These are phyloP conservation scores for Phytophthora rubi DNA, from an alignment of 352 stramenopile species.

Conservation along the genomic window DNA sequence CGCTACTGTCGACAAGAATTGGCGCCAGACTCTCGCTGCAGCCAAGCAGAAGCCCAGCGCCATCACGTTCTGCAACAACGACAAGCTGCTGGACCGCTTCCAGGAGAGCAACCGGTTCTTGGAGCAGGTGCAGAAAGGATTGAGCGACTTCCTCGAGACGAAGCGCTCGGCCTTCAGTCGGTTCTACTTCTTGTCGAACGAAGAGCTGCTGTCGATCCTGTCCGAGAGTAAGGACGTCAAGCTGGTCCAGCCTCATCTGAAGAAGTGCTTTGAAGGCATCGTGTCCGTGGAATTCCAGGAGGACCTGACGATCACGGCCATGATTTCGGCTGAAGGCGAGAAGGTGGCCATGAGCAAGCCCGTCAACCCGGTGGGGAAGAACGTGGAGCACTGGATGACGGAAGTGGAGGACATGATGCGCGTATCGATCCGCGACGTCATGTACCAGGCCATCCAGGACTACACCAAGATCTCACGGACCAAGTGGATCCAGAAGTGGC, in stretches of 20 bases:
- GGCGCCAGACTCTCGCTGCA: conserved; percentile 87
- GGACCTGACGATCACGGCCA: conserved; percentile 91
- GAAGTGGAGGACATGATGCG: conserved; percentile 95
- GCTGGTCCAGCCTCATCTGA: conserved; percentile 94
- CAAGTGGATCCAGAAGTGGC: conserved; percentile 96
- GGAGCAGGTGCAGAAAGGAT: conserved; percentile 95
- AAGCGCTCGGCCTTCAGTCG: conserved; percentile 93
- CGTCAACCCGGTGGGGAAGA: conserved; percentile 94
- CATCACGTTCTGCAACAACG: conserved; percentile 94
- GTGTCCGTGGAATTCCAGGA: conserved; percentile 93
- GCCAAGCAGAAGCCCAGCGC: conserved; percentile 87
- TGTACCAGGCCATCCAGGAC: conserved; percentile 92
- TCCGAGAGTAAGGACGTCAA: conserved; percentile 96
- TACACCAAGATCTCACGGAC: conserved; percentile 91
- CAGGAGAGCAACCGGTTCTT: conserved; percentile 94
- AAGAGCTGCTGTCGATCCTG: conserved; percentile 95
- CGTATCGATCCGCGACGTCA: conserved; percentile 89
- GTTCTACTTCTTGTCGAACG: conserved; percentile 97
- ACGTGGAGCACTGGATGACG: conserved; percentile 97
- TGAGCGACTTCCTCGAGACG: conserved; percentile 96
- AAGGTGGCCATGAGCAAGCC: conserved; percentile 83
- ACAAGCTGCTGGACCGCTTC: conserved; percentile 92
- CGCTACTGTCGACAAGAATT: conserved; percentile 95
- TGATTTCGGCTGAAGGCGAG: conserved; percentile 92
- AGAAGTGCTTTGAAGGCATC: conserved; percentile 97